These are phyloP conservation scores for Lactifluus piperatus DNA, from an alignment of 768 basidiomycete genomes.

Conservation along the genomic window DNA sequence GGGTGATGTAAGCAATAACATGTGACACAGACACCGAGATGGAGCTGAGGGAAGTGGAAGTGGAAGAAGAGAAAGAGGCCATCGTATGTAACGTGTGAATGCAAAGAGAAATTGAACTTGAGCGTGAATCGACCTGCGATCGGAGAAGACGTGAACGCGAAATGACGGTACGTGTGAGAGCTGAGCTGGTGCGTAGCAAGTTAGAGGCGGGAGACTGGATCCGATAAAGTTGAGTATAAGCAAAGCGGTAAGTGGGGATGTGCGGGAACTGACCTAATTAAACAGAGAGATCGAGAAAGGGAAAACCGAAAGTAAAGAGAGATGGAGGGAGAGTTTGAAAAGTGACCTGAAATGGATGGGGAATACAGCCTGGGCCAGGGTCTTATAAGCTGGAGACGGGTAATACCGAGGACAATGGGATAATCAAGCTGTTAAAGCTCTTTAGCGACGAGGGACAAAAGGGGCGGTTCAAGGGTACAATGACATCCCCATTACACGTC, in stretches of 20 bases:
- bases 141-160: constrained; percentile 27
- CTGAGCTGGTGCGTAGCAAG: constrained; percentile 26
- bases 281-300: constrained; percentile 4
- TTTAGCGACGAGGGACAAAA: constrained; percentile 28
- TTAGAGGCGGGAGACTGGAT: constrained; percentile 2
- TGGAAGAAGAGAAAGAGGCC: constrained; percentile 23
- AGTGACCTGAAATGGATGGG: constrained; percentile 11
- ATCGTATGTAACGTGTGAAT: constrained; percentile 11
- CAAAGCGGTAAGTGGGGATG: not conserved
- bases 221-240: not conserved
- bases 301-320: constrained; percentile 11
- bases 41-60: constrained; percentile 33
- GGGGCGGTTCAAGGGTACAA: constrained; percentile 17
- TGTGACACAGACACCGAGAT: constrained; percentile 66
- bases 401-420: constrained; percentile 25
- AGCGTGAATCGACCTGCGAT: constrained; percentile 62
- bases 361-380: not conserved
- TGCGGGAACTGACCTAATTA: not conserved
- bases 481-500: constrained; percentile 23
- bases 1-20: constrained; percentile 65
- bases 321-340: not conserved
- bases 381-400: constrained; percentile 25
- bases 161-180: constrained; percentile 14
- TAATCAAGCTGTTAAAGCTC: constrained; percentile 4
- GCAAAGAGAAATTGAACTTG: constrained; percentile 17